Evolutionary conservation across 192 early-diverging fungal species (phyloP).

Genomic region (Geosiphon pyriformis): DNA sequence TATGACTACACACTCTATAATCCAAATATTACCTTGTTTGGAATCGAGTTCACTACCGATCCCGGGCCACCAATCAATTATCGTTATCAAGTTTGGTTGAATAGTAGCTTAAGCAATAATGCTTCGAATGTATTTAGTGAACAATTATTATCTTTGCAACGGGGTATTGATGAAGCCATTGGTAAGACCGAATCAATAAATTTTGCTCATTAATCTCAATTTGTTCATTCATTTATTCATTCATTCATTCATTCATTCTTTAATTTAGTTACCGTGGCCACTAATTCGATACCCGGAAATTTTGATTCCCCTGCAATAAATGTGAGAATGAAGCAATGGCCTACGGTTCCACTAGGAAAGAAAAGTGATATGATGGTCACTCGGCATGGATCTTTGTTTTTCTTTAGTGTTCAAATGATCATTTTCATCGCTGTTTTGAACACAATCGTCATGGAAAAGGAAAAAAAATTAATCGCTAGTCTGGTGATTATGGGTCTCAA

Average conservation of each 20-base stretch:
- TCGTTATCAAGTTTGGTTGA: conserved; percentile 74
- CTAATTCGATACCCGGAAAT: conserved; percentile 14
- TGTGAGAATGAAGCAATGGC: conserved; percentile 65
- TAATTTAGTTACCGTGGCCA: conserved; percentile 16
- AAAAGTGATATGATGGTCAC: conserved; percentile 59
- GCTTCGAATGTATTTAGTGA: conserved; percentile 57
- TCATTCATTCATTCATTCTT: too few relatives aligned
- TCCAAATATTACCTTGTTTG: conserved; percentile 64
- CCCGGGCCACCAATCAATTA: conserved; percentile 45
- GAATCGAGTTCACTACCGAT: conserved; percentile 41
- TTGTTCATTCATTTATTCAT: too few relatives aligned
- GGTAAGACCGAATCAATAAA: too few relatives aligned
- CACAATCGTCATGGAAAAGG: conserved; percentile 70
- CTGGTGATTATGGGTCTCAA: conserved; percentile 79
- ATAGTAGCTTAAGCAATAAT: conserved; percentile 53
- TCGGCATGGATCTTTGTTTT: conserved; percentile 47
- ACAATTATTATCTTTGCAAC: conserved; percentile 50
- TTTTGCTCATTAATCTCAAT: too few relatives aligned
- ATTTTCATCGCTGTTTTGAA: conserved; percentile 55
- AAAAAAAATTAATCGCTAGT: conserved; percentile 58
- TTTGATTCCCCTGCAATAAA: conserved; percentile 30
- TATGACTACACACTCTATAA: conserved; percentile 63
- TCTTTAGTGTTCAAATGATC: conserved; percentile 51
- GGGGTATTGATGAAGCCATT: conserved; percentile 68
- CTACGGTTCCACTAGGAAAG: conserved; percentile 46